Base-by-base conservation (phyloP, 2,329 filamentous ascomycete species). In the Fusarium humuli region DNA sequence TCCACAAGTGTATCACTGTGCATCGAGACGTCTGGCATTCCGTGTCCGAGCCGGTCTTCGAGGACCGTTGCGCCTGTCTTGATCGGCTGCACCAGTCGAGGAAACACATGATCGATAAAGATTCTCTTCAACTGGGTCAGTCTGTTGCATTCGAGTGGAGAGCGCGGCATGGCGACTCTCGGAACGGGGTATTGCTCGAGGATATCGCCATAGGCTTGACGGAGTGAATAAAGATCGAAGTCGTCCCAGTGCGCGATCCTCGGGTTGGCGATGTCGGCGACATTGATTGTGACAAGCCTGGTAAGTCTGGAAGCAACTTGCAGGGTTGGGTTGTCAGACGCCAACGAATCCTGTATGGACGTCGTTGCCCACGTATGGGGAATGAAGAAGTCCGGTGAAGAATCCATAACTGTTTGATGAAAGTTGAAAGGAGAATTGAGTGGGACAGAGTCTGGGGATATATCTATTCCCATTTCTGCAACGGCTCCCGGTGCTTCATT, bases 241-340 rank as follows among this genome's bases (percentile, higher is more conserved):
- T 20, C 23, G 8, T 14, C 25, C 45, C 45, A 47, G 22, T 13
- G 25, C 4, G 7, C 18, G 14, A 20, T 25, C 7, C 10, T 5
- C 11, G 7, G 16, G n/a, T 18, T 30, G 13, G 10, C 5, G n/a
- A 48, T 25, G 5, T 18, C 16, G 6, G 25, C 12, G 45, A 37
- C 34, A 18, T 18, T 18, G 5, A 0, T 10, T 2, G 5, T 4
- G 6, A 0, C 5, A 9, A 37, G 34, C 18, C 8, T 4, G 11
- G 11, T 2, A 18, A 25, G 1, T 8, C 11, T n/a, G 11, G 14
- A 18, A 5, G 0, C 0, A 27, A 6, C 18, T 13, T 3, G 16
- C 8, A 12, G 14, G 9, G 25, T 47, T 29, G 22, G 12, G 18
- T 20, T 29, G 11, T 4, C 3, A 37, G 18, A 37, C 18, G 18